Percentiles rank a stretch among this genome's conserved stretches.
These are phyloP conservation scores for Lactarius tabidus DNA, from an alignment of 768 basidiomycete genomes.

Conservation along the genomic window DNA sequence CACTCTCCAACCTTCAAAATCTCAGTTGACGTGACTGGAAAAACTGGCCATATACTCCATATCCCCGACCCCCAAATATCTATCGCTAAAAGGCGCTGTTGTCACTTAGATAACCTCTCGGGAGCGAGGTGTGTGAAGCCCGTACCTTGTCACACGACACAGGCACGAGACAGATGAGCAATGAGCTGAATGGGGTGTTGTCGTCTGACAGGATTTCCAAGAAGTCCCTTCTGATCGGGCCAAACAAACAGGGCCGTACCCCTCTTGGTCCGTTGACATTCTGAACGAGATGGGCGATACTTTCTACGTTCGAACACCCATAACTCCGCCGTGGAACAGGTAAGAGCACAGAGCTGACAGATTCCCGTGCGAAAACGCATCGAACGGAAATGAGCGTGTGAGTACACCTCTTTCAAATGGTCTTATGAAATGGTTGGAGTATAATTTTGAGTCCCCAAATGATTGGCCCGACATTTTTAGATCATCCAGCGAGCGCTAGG, in stretches of 20 bases:
- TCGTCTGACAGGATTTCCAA: neutral
- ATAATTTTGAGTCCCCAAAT: neutral
- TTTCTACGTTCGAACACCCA: neutral
- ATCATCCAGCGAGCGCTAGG: neutral
- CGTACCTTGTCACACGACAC: neutral
- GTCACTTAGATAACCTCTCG: no score
- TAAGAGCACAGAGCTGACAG: neutral
- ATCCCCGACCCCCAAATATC: no score
- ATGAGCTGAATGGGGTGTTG: neutral
- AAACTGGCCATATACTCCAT: no score
- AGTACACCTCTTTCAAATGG: neutral
- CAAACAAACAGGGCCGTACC: neutral
- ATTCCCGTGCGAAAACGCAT: neutral
- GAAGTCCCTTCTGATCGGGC: neutral
- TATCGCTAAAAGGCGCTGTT: neutral
- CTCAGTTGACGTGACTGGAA: no score
- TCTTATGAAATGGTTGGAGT: neutral
- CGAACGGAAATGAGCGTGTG: neutral
- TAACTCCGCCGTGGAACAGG: neutral
- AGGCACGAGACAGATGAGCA: neutral
- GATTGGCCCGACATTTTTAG: neutral
- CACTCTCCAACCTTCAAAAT: no score
- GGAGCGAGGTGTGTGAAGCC: neutral
- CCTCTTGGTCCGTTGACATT: neutral
- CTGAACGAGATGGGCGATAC: neutral